Conservation (phyloP, 192 early-diverging fungal genomes). For the Linderina pennispora region DNA sequence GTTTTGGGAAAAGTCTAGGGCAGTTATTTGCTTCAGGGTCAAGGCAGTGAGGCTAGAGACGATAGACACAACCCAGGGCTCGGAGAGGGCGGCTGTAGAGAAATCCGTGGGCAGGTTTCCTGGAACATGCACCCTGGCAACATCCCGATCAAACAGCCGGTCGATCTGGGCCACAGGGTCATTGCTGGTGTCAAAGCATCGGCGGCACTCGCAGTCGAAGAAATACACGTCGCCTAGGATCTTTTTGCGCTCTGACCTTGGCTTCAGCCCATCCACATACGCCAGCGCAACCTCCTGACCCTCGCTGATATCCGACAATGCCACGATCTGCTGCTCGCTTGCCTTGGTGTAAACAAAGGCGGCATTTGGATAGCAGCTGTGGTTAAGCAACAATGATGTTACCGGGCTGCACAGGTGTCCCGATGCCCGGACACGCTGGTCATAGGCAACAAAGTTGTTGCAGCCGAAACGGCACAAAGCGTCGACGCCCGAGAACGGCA, state of each 20-base stretch:
- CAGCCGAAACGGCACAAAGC: slow-evolving; percentile 27
- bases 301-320: slow-evolving; percentile 13
- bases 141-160: slow-evolving; percentile 16
- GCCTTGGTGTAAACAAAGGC: slow-evolving; percentile 1
- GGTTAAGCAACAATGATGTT: slow-evolving; percentile 36
- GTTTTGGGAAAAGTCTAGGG: background rate
- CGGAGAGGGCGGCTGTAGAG: slow-evolving; percentile 5
- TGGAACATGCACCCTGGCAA: slow-evolving; percentile 1
- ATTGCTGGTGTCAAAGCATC: slow-evolving; percentile 19
- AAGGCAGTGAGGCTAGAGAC: background rate
- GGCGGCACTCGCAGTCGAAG: slow-evolving; percentile 26
- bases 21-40: background rate
- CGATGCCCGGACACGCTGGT: slow-evolving; percentile 1
- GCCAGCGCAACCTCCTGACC: slow-evolving; percentile 31
- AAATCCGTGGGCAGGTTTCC: slow-evolving; percentile 19
- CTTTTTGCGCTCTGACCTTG: slow-evolving; percentile 13
- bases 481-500: slow-evolving; percentile 2
- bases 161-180: too few species aligned
- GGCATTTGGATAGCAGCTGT: slow-evolving; percentile 37
- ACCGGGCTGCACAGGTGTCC: slow-evolving; percentile 38
- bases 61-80: slow-evolving; percentile 10
- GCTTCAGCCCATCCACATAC: slow-evolving; percentile 23
- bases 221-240: slow-evolving; percentile 26
- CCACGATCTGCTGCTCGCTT: slow-evolving; percentile 17
- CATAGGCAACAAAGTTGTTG: slow-evolving; percentile 33